Evolutionary conservation across 129 eudicot genomes (phyloP), one percentile per base, ranked within the genome.

Genomic region (Helichrysum umbraculigerum): DNA sequence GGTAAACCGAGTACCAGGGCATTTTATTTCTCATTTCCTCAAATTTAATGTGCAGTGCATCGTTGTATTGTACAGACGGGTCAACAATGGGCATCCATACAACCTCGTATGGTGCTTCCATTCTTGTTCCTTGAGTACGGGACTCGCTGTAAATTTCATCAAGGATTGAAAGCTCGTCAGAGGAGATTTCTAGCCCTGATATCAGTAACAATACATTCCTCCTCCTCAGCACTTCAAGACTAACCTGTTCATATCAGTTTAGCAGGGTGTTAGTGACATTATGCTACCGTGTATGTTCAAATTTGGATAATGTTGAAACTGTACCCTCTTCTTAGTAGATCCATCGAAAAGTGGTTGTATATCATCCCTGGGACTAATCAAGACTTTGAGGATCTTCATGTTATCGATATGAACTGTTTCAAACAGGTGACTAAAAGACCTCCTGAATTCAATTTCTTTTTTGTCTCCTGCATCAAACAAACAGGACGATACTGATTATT

Each of bases 121-220:
- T 77, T 50, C 71, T 70, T 51, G 76, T 60, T 63, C 84, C 86
- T 14, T 79, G 87, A 29, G 6, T 34, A 29, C 84, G 84, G 25
- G 87, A 85, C 64, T 88, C 85, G 10, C 56, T 81, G 66, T 88
- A 85, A n/a, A 78, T 78, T 15, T 85, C 86, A 44, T 85, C 87
- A 2, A 88, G 89, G 32, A 85, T 83, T 7, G 75, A 73, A 19
- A 88, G 78, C 83, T 78, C 87, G 19, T 89, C 91, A 4, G 17
- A 44, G 20, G 83, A 61, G 44, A 90, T 83, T 34, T 85, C 85
- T 34, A 87, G 83, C 76, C 81, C 86, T 35, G 98, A 82, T 75
- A 92, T 87, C 35, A 92, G 85, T 19, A 92, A 64, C 22, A 89
- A 73, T 22, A 89, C 96, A 68, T 82, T 86, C 62, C 83, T 92